A percentile compares a stretch with the other conserved stretches of the same genome.
Conservation (phyloP, 306 rosid species). For the Trifolium dubium region DNA sequence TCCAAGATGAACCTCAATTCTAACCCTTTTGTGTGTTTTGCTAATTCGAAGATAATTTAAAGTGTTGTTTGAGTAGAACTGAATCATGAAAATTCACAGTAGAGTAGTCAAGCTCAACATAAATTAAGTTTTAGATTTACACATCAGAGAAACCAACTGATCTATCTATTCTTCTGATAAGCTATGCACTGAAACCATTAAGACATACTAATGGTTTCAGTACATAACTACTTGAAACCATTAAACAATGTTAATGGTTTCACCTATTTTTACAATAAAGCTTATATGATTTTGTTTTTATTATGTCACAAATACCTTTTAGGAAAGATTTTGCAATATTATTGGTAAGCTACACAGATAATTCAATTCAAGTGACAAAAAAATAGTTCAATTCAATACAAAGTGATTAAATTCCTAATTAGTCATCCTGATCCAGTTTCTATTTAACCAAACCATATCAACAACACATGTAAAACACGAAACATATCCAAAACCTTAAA, state of each 20-base stretch:
- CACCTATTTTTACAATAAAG: too few relatives aligned
- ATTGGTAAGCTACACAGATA: constrained; percentile 31
- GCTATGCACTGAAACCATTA: too few relatives aligned
- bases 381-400: constrained; percentile 44
- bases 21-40: constrained; percentile 27
- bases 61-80: constrained; percentile 11
- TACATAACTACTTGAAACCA: too few relatives aligned
- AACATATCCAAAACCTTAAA: constrained; percentile 16
- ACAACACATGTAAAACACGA: constrained; percentile 22
- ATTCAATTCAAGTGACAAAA: constrained; percentile 16
- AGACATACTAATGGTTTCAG: too few relatives aligned
- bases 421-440: constrained; percentile 31
- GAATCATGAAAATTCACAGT: background rate
- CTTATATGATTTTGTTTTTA: background rate
- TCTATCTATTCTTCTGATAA: background rate
- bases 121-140: constrained; percentile 29
- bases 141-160: constrained; percentile 17
- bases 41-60: background rate
- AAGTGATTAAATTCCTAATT: constrained; percentile 41
- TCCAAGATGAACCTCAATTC: constrained; percentile 35
- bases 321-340: constrained; percentile 7
- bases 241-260: too few relatives aligned
- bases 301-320: background rate
- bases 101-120: constrained; percentile 1
- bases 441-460: background rate